Conservation (phyloP, 2,329 filamentous ascomycete species). For the Colletotrichum costaricense region DNA sequence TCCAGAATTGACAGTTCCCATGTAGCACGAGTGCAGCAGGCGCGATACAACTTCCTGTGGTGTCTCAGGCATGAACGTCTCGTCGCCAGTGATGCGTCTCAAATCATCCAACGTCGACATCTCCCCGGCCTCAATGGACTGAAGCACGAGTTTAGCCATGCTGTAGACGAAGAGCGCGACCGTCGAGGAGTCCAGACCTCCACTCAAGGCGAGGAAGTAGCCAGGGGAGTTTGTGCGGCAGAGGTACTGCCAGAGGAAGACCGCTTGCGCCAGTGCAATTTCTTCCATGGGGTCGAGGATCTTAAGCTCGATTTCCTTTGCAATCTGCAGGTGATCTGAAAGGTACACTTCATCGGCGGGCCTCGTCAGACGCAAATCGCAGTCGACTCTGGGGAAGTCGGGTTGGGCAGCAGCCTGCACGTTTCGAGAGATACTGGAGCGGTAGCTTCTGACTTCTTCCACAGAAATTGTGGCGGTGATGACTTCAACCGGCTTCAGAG, state of each 20-base stretch:
- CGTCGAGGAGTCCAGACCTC: slow-evolving; percentile 35
- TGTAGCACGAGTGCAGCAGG: slow-evolving; percentile 61
- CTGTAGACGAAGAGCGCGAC: slow-evolving; percentile 47
- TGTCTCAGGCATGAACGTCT: slow-evolving; percentile 55
- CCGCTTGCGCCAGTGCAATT: slow-evolving; percentile 41
- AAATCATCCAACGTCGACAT: slow-evolving; percentile 41
- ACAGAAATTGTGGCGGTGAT: slow-evolving; percentile 74
- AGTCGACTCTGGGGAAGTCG: slow-evolving; percentile 39
- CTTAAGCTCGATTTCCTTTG: slow-evolving; percentile 32
- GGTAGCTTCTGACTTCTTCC: slow-evolving; percentile 74
- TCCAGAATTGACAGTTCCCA: slow-evolving; percentile 71
- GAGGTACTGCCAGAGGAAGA: slow-evolving; percentile 67
- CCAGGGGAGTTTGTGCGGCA: slow-evolving; percentile 58
- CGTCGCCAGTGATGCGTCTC: slow-evolving; percentile 40
- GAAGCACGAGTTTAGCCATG: slow-evolving; percentile 68
- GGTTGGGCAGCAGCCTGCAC: slow-evolving; percentile 63
- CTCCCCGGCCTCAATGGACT: slow-evolving; percentile 56
- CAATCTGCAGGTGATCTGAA: slow-evolving; percentile 42
- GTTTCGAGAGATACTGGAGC: slow-evolving; percentile 65
- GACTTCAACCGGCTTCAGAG: slow-evolving; percentile 69
- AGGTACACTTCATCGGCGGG: slow-evolving; percentile 41
- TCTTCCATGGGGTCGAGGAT: slow-evolving; percentile 44
- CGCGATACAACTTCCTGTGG: slow-evolving; percentile 65
- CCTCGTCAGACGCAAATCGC: slow-evolving; percentile 37
- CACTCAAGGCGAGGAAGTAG: slow-evolving; percentile 63